Evolutionary conservation across 1,284 basidiomycete genomes (phyloP), one percentile per base, ranked within the genome.

Genomic region (Wallemia ichthyophaga): DNA sequence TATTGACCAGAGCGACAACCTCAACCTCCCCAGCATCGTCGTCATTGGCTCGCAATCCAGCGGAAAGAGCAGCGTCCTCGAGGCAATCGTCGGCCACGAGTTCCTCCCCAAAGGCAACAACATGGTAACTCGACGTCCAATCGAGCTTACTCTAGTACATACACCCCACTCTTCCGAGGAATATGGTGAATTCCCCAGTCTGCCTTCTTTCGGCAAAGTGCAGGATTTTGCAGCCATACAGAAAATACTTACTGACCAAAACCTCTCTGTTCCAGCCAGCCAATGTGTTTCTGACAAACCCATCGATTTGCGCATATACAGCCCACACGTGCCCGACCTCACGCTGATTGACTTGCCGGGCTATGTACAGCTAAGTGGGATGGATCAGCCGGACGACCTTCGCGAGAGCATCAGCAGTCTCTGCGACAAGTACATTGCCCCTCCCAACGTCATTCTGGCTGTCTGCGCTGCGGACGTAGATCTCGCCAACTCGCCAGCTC

Each of bases 401-500:
- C 91, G 89, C 67, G 88, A 94, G 66, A 91, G 92, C 70, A 95
- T 99, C 62, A 74, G 83, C 0, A 67, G 69, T 11, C 74, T 99
- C 0, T 96, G 92, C 70, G 91, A 96, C 62, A 87, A 82, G 69
- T 99, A 99, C 70, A 98, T 98, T 65, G 80, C 84, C 31, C 87
- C 95, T 68, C 92, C 92, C 13, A 99, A 99, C 69, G 88, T 99
- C 68, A 86, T 98, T 64, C 78, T 99, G 17, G 92, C 94, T 1
- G 88, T 99, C 7, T 98, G 92, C 67, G 85, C 92, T 1, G 92
- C 94, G 7, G 91, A 98, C 69, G 94, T 99, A 60, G 94, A 99
- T 72, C 75, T 99, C 7, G 92, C 92, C 61, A 99, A 99, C 71
- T 95, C 88, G 0, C 92, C 94, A 1, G 92, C 94, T 0, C 72